A percentile compares a stretch with the other conserved stretches of the same genome.
phyloP scores from a whole-genome alignment of 2,329 filamentous ascomycete genomes.

The Colletotrichum musae region DNA sequence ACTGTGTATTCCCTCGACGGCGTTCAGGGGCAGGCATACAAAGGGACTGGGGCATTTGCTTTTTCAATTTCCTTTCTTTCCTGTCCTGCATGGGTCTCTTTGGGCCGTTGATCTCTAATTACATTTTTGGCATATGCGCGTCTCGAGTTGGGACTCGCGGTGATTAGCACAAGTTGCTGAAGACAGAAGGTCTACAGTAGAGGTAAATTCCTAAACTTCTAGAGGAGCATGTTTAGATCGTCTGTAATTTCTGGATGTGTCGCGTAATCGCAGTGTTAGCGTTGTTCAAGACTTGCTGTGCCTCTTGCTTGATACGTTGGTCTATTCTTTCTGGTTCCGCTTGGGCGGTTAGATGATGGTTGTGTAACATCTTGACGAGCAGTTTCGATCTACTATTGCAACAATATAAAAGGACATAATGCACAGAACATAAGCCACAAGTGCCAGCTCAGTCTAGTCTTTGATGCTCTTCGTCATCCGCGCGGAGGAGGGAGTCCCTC shows the following conservation, averaged over 20 bases:
- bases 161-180: slow-evolving; percentile 2
- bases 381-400: no score
- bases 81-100: slow-evolving; percentile 29
- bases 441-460: slow-evolving; percentile 38
- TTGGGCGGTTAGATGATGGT: no score
- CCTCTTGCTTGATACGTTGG: no score
- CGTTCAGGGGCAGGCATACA: slow-evolving; percentile 40
- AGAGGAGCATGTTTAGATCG: slow-evolving; percentile 13
- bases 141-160: slow-evolving; percentile 10
- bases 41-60: slow-evolving; percentile 28
- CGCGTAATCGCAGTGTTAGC: neutral
- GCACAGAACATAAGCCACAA: neutral
- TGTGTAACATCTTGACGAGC: no score
- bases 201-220: slow-evolving; percentile 8
- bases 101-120: slow-evolving; percentile 4
- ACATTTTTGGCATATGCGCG: slow-evolving; percentile 3
- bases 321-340: no score
- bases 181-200: slow-evolving; percentile 2
- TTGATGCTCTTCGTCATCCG: slow-evolving; percentile 41
- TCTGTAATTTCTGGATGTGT: slow-evolving; percentile 10
- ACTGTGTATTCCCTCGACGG: slow-evolving; percentile 34
- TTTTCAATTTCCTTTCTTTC: slow-evolving; percentile 30
- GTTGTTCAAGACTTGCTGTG: no score
- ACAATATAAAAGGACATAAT: neutral
- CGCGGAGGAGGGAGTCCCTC: slow-evolving; percentile 38